Evolutionary conservation across 495 filamentous ascomycete species (phyloP).

Genomic region (Aspergillus saccharolyticus): DNA sequence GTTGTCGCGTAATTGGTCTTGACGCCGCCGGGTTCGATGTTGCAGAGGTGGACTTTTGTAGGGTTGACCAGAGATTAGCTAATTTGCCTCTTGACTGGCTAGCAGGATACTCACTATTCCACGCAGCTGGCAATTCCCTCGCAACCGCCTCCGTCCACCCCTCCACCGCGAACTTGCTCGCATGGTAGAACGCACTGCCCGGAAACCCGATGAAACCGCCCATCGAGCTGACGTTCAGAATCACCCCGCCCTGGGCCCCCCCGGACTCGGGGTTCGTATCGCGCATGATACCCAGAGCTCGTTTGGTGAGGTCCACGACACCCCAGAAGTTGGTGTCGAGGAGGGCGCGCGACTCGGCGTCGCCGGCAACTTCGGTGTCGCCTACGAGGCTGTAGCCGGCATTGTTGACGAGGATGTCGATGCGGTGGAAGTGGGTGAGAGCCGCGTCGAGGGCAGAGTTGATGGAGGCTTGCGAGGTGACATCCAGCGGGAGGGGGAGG

Average conservation of each 20-base stretch:
- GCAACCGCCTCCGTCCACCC: constrained; percentile 47
- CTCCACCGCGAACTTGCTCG: constrained; percentile 47
- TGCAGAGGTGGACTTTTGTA: constrained; percentile 38
- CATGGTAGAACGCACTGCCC: constrained; percentile 42
- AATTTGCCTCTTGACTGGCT: too few species aligned
- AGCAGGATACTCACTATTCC: constrained; percentile 38
- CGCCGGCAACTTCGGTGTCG: constrained; percentile 37
- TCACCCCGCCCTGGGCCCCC: constrained; percentile 37
- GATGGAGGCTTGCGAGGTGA: constrained; percentile 37
- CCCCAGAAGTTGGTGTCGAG: constrained; percentile 53
- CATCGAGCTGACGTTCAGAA: constrained; percentile 45
- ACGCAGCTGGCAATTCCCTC: constrained; percentile 39
- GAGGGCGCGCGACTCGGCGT: constrained; percentile 28
- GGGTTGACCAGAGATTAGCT: not conserved
- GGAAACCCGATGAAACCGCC: constrained; percentile 41
- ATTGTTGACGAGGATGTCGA: constrained; percentile 55
- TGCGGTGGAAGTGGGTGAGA: constrained; percentile 33
- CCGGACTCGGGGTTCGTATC: constrained; percentile 14
- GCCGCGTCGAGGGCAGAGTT: constrained; percentile 33
- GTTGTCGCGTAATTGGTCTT: constrained; percentile 39
- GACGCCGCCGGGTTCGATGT: constrained; percentile 47
- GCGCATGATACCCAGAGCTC: constrained; percentile 41
- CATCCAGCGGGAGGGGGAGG: constrained; percentile 40
- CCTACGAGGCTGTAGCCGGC: constrained; percentile 45
- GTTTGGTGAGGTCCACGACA: constrained; percentile 36